Evolutionary conservation across 2,329 filamentous ascomycete species (phyloP), one percentile per base, ranked within the genome.

Genomic region (Trichoderma hamatum): DNA sequence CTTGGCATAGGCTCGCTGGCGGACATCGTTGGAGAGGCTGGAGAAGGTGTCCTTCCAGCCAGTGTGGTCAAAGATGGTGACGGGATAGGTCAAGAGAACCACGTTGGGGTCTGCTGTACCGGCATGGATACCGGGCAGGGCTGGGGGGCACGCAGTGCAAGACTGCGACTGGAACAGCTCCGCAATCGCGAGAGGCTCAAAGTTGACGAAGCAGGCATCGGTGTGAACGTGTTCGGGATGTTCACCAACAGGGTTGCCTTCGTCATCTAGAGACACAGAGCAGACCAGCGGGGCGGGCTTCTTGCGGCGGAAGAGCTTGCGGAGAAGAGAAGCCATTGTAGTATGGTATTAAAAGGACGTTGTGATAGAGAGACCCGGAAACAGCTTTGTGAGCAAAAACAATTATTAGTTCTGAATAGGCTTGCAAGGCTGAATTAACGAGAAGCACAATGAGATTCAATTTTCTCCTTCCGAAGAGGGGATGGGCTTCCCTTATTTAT

Each of bases 91-190:
- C 63, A 66, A 19, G 36, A 66, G 52, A 24, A 66, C 52, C 49
- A 66, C 63, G 14, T 66, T 66, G n/a, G 52, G 63, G 52, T 66
- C 63, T 66, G 63, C 19, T 10, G 63, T 66, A n/a, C 52, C 63
- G 63, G 63, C 63, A n/a, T 66, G 52, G n/a, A 66, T 66, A 14
- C 63, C 63, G 6, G 63, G 63, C 28, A 66, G 36, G 13, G 63
- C 51, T 9, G 52, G 52, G 43, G 63, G 63, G 3, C 63, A 66
- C 32, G 63, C 58, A 26, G 58, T 36, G 63, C 63, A 66, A 1
- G 63, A 66, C 51, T 66, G 63, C 63, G 63, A 66, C 34, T 66
- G 63, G 52, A 66, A 66, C n/a, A 66, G 36, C 63, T 66, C 63
- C 34, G 52, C 63, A 36, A 58, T n/a, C 10, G 63, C 63, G n/a